Percentiles rank a stretch among this genome's conserved stretches.
Conservation (phyloP, 2,329 filamentous ascomycete genomes). For the Ophiostoma australiae region DNA sequence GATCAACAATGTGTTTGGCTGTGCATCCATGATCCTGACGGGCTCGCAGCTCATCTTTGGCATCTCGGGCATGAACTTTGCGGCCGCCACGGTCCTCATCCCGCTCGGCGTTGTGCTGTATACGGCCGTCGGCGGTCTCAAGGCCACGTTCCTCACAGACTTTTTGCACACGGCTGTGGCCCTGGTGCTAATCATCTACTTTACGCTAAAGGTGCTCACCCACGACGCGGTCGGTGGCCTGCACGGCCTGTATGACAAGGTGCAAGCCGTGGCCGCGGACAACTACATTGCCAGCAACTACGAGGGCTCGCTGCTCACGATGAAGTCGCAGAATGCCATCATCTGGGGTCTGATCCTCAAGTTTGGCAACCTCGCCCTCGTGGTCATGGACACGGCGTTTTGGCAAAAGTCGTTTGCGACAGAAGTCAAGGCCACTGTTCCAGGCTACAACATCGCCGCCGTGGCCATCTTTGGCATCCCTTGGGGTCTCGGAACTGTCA, state of each 20-base stretch:
- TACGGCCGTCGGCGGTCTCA: slow-evolving; percentile 38
- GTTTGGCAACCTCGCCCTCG: slow-evolving; percentile 46
- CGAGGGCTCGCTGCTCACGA: slow-evolving; percentile 37
- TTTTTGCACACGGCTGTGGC: slow-evolving; percentile 40
- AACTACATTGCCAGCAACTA: slow-evolving; percentile 35
- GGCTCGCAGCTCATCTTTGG: slow-evolving; percentile 38
- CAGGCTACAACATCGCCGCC: slow-evolving; percentile 34
- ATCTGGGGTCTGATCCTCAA: slow-evolving; percentile 44
- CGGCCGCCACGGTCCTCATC: slow-evolving; percentile 39
- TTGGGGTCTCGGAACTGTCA: slow-evolving; percentile 36
- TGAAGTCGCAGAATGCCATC: slow-evolving; percentile 36
- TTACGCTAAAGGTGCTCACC: slow-evolving; percentile 35
- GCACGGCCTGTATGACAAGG: slow-evolving; percentile 36
- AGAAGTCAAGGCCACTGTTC: slow-evolving; percentile 37
- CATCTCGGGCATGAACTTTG: slow-evolving; percentile 40
- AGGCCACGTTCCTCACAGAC: slow-evolving; percentile 40
- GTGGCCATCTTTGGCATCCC: slow-evolving; percentile 39
- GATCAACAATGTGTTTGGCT: slow-evolving; percentile 41
- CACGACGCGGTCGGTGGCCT: slow-evolving; percentile 36
- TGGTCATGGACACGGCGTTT: slow-evolving; percentile 50
- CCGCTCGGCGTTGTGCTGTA: slow-evolving; percentile 39
- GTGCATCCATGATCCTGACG: slow-evolving; percentile 38
- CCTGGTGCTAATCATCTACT: slow-evolving; percentile 38
- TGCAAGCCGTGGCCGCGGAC: slow-evolving; percentile 33
- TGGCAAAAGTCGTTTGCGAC: slow-evolving; percentile 47